These are phyloP conservation scores for Phaffia rhodozyma DNA, from an alignment of 1,284 basidiomycete genomes.

Conservation along the genomic window DNA sequence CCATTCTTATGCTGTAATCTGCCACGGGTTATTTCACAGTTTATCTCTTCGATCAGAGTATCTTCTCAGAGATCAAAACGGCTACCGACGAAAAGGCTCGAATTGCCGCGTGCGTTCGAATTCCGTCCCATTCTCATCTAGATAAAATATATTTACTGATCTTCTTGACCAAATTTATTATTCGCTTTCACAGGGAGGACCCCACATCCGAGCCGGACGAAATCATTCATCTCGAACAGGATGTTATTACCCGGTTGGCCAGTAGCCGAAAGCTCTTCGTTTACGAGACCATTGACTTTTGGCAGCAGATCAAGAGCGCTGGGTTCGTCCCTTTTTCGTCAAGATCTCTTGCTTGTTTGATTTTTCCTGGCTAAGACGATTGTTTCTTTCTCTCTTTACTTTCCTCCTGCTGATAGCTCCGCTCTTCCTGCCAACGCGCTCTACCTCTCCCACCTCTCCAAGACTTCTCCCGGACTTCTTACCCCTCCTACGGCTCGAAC, in stretches of 20 bases:
- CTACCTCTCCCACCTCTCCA: conserved; percentile 32
- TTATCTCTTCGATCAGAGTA: conserved; percentile 38
- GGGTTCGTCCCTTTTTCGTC: conserved; percentile 28
- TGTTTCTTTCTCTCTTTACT: not conserved
- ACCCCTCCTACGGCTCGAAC: conserved; percentile 21
- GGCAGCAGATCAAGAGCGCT: conserved; percentile 43
- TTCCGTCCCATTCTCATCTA: not conserved
- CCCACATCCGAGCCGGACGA: conserved; percentile 38
- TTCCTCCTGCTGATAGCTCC: conserved; percentile 26
- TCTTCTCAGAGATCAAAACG: conserved; percentile 42
- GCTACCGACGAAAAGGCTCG: conserved; percentile 41
- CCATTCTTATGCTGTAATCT: not conserved
- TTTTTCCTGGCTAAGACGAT: not conserved
- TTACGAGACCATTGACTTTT: conserved; percentile 39
- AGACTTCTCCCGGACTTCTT: conserved; percentile 24
- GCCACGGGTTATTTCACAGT: conserved; percentile 14
- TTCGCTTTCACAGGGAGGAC: conserved; percentile 29
- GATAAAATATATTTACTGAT: not conserved
- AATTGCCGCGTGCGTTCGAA: conserved; percentile 31
- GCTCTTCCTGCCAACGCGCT: conserved; percentile 41
- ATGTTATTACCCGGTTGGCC: conserved; percentile 39
- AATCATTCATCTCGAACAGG: conserved; percentile 41
- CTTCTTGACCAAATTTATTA: not conserved
- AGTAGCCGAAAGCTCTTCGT: conserved; percentile 40
- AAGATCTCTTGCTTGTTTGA: not conserved